These are phyloP conservation scores for Coprinellus micaceus DNA, from an alignment of 768 basidiomycete species.

Conservation along the genomic window DNA sequence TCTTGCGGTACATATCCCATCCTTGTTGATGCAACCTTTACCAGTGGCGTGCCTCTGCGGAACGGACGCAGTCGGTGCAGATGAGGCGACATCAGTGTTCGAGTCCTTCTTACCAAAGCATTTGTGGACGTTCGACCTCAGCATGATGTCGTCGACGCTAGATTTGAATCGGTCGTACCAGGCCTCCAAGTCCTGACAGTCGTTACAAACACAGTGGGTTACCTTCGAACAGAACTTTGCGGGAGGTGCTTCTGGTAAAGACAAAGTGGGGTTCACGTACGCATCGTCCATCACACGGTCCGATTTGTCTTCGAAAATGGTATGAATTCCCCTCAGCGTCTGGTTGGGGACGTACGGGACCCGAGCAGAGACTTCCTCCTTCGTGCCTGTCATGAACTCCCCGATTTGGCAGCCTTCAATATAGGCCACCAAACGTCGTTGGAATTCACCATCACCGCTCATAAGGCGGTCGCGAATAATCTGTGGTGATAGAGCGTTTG, in stretches of 20 bases:
- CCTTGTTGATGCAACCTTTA: too few species aligned
- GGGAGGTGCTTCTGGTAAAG: too few species aligned
- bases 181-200: neutral
- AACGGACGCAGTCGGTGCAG: conserved; percentile 8
- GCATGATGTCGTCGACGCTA: too few species aligned
- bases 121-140: neutral
- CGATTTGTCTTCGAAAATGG: neutral
- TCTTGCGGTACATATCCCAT: conserved; percentile 28
- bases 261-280: neutral
- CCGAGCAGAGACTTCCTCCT: conserved; percentile 6
- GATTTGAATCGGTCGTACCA: neutral
- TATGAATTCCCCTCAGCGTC: neutral
- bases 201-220: neutral
- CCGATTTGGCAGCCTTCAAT: conserved; percentile 27
- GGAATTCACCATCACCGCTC: neutral
- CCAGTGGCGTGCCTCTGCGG: conserved; percentile 5
- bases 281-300: neutral
- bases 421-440: neutral
- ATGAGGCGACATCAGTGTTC: conserved; percentile 19
- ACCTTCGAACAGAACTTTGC: neutral
- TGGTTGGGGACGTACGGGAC: too few species aligned
- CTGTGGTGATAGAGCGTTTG: neutral
- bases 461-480: neutral
- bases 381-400: conserved; percentile 23
- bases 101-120: neutral